Base-by-base conservation (phyloP, 2,329 filamentous ascomycete species). In the Xylariaceae sp. region DNA sequence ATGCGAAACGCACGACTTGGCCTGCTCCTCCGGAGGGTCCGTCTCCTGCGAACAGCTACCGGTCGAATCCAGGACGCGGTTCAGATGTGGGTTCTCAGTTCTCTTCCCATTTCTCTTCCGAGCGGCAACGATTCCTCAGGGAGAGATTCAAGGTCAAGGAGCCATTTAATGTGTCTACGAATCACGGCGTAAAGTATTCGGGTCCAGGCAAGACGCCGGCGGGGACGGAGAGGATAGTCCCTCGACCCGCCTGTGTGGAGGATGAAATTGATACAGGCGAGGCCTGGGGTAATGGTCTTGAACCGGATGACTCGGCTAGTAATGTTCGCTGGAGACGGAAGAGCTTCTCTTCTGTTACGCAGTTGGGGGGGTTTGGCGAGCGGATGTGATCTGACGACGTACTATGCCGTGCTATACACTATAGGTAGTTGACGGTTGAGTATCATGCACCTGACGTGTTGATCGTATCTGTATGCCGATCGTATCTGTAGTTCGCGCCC, bases 51-150 rank as follows among this genome's bases (percentile, higher is more conserved):
- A 53, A 44, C 10, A 56, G 47, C 5, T 23, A 51, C 6, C 62
- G 61, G 9, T 48, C 58, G 7, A 52, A 49, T 2, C 17, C 18
- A 1, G 56, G 57, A 17, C 62, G 60, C 5, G 60, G 64, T 18
- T 66, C 67, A 4, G 67, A 66, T 8, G 57, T 44, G 5, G 61
- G 58, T 1, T 63, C 63, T 1, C 34, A n/a, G 3, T 11, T 64
- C 5, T 60, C 65, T 2, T 34, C 35, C 2, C 34, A n/a, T 2
- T 11, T 64, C 5, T 60, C 65, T 4, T 34, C 30, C 2, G 54
- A 56, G 6, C 62, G 67, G 34, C 58, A 60, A 10, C 53, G 50
- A 23, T 66, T 66, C 50, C 52, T 67, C 9, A 52, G 18, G 35
- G 49, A 62, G 2, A 44, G 58, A 7, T 52, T 61, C 50, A 58